A percentile compares a stretch with the other conserved stretches of the same genome.
These are phyloP conservation scores for Flammula alnicola DNA, from an alignment of 1,284 basidiomycete genomes.

Conservation along the genomic window DNA sequence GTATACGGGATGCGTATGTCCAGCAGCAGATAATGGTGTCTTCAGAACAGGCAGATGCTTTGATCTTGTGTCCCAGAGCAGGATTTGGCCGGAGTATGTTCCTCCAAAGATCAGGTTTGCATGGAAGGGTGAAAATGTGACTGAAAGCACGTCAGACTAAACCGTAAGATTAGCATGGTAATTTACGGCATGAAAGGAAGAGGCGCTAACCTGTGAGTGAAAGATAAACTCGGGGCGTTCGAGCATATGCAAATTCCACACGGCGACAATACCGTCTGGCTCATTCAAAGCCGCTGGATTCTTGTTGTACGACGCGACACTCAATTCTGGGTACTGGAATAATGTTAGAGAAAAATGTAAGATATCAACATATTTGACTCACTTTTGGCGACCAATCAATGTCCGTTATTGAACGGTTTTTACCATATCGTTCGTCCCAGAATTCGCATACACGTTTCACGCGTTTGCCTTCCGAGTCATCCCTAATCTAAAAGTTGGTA, in stretches of 20 bases:
- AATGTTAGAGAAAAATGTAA: not conserved
- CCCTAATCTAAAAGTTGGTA: constrained; percentile 49
- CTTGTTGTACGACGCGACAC: constrained; percentile 95
- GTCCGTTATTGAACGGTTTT: constrained; percentile 93
- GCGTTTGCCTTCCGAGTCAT: constrained; percentile 86
- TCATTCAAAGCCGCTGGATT: constrained; percentile 90
- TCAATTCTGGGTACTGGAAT: constrained; percentile 90
- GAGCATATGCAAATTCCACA: constrained; percentile 96
- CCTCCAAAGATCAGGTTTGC: constrained; percentile 97
- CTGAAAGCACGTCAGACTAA: constrained; percentile 95
- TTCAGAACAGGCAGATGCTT: constrained; percentile 96
- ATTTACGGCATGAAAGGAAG: constrained; percentile 7
- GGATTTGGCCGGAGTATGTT: constrained; percentile 97
- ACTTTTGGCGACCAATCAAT: constrained; percentile 98
- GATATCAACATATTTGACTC: constrained; percentile 16
- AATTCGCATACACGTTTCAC: constrained; percentile 91
- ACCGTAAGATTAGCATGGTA: constrained; percentile 18
- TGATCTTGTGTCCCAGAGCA: constrained; percentile 98
- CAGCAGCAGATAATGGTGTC: constrained; percentile 92
- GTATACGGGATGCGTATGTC: constrained; percentile 98
- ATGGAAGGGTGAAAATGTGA: constrained; percentile 97
- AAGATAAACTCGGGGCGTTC: constrained; percentile 98
- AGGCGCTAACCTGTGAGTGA: constrained; percentile 82
- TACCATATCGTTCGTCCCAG: constrained; percentile 85
- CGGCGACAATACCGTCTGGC: constrained; percentile 94